Evolutionary conservation across 805 yeast genomes (phyloP).

Genomic region (Saccharomyces mikatae): DNA sequence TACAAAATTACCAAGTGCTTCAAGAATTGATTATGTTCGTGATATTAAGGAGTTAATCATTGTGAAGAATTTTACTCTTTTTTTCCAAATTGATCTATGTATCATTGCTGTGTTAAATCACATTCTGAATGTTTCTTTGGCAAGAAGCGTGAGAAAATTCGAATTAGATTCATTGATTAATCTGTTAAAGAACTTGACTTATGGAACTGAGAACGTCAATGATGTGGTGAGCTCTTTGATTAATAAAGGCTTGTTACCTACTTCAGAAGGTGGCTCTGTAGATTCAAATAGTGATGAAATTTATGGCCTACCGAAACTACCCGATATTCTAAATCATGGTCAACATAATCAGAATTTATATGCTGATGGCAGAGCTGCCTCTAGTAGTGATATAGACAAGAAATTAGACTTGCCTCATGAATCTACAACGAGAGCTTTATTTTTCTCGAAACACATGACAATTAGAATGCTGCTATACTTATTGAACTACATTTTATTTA

Average conservation of each 20-base stretch:
- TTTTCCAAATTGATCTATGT: slow-evolving; percentile 39
- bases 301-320: slow-evolving; percentile 28
- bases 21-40: slow-evolving; percentile 30
- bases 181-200: slow-evolving; percentile 29
- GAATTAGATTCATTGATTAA: slow-evolving; percentile 34
- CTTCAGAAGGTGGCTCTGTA: slow-evolving; percentile 25
- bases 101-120: slow-evolving; percentile 31
- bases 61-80: slow-evolving; percentile 40
- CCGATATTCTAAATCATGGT: slow-evolving; percentile 20
- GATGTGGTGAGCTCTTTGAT: slow-evolving; percentile 23
- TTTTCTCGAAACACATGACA: slow-evolving; percentile 33
- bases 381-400: slow-evolving; percentile 19
- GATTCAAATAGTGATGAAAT: slow-evolving; percentile 27
- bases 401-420: slow-evolving; percentile 34
- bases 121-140: slow-evolving; percentile 27
- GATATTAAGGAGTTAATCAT: slow-evolving; percentile 40
- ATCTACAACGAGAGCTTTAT: slow-evolving; percentile 34
- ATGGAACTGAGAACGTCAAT: slow-evolving; percentile 25
- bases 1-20: slow-evolving; percentile 37
- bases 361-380: neutral
- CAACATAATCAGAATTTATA: slow-evolving; percentile 2
- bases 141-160: slow-evolving; percentile 36
- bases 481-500: slow-evolving; percentile 42
- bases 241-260: slow-evolving; percentile 24
- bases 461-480: slow-evolving; percentile 43